Conservation (phyloP, 441 rosid genomes). For the Macaranga tanarius region DNA sequence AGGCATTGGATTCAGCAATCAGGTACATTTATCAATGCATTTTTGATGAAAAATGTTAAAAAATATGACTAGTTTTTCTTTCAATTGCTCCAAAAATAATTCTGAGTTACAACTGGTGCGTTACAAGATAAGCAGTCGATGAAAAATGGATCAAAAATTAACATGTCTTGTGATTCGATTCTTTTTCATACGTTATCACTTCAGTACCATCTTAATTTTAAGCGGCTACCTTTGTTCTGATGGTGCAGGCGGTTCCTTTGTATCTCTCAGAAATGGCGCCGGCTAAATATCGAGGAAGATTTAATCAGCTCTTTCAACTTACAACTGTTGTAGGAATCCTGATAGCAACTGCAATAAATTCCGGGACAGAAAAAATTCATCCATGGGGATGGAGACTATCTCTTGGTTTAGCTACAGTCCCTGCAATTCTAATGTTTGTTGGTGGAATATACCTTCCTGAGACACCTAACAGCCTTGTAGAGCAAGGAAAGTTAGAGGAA, state of each 20-base stretch:
- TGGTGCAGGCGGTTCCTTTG: slow-evolving; percentile 70
- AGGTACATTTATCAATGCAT: slow-evolving; percentile 35
- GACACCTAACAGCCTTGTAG: slow-evolving; percentile 88
- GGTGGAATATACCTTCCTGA: slow-evolving; percentile 75
- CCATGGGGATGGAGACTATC: slow-evolving; percentile 97
- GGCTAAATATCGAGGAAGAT: slow-evolving; percentile 69
- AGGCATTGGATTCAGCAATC: slow-evolving; percentile 91
- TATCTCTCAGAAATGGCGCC: slow-evolving; percentile 91
- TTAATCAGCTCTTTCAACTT: slow-evolving; percentile 79
- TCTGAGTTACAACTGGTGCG: too few relatives aligned
- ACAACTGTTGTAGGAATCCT: slow-evolving; percentile 76
- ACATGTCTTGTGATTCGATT: too few relatives aligned
- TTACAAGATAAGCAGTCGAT: too few relatives aligned
- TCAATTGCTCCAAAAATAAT: too few relatives aligned
- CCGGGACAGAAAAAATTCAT: slow-evolving; percentile 65
- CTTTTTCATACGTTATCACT: too few relatives aligned
- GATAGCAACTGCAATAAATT: slow-evolving; percentile 69
- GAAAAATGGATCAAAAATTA: too few relatives aligned
- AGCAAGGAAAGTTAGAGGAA: slow-evolving; percentile 70
- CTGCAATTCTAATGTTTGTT: slow-evolving; percentile 71
- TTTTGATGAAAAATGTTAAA: not conserved
- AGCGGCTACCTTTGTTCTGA: slow-evolving; percentile 24
- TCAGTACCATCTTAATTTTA: slow-evolving; percentile 31
- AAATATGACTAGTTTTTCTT: too few relatives aligned
- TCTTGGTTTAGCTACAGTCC: slow-evolving; percentile 75